These are phyloP conservation scores for Schizophyllum amplum DNA, from an alignment of 1,284 basidiomycete species.

Conservation along the genomic window DNA sequence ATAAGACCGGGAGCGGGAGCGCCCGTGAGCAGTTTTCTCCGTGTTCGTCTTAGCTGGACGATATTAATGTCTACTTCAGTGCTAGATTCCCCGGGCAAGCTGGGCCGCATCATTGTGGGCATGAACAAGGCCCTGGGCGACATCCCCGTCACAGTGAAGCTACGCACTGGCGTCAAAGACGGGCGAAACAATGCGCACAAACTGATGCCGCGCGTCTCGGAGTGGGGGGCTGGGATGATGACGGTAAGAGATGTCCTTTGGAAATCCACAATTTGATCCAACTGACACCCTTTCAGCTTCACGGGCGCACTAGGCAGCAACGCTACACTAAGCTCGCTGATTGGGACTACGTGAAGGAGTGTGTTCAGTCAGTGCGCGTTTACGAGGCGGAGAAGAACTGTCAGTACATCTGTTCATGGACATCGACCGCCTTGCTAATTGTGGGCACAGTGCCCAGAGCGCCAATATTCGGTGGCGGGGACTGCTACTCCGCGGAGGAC, in stretches of 20 bases:
- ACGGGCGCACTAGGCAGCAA: slow-evolving; percentile 89
- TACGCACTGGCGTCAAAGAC: slow-evolving; percentile 88
- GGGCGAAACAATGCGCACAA: slow-evolving; percentile 84
- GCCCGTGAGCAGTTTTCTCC: no score
- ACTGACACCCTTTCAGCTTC: slow-evolving; percentile 50
- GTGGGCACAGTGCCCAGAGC: slow-evolving; percentile 69
- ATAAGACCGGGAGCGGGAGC: slow-evolving; percentile 85
- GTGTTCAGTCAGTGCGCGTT: slow-evolving; percentile 80
- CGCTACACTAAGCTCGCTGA: slow-evolving; percentile 84
- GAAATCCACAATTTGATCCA: background rate
- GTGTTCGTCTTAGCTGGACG: slow-evolving; percentile 15
- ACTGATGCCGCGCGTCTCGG: slow-evolving; percentile 74
- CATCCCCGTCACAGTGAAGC: slow-evolving; percentile 92
- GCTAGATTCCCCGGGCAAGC: slow-evolving; percentile 74
- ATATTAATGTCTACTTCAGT: slow-evolving; percentile 35
- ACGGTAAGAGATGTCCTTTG: slow-evolving; percentile 51
- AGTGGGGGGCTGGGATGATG: slow-evolving; percentile 76
- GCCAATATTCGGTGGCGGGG: slow-evolving; percentile 94
- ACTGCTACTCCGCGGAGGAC: slow-evolving; percentile 83
- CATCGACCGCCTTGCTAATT: slow-evolving; percentile 1
- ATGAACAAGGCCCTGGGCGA: slow-evolving; percentile 92
- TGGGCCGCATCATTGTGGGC: slow-evolving; percentile 83
- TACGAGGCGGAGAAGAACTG: slow-evolving; percentile 68
- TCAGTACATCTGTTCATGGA: slow-evolving; percentile 31
- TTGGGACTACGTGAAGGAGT: slow-evolving; percentile 86